Conservation (phyloP, 1,139 yeast species). For the Geotrichum citri-aurantii region DNA sequence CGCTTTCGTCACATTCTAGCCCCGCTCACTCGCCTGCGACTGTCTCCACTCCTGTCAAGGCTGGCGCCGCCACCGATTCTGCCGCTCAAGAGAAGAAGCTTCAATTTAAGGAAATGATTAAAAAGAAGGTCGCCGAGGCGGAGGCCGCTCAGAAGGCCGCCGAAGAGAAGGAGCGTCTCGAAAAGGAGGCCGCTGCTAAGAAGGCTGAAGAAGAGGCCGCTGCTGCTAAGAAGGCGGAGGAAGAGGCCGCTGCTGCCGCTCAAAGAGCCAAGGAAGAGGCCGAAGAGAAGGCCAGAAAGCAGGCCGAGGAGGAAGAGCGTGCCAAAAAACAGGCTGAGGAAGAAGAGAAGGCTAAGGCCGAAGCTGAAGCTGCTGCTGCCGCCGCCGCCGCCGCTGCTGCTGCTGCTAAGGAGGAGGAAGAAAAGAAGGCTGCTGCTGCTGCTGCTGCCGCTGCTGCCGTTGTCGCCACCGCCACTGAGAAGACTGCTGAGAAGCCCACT, state of each 20-base stretch:
- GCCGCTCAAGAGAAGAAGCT: constrained; percentile 20
- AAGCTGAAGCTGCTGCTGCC: constrained; percentile 17
- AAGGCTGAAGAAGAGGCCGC: constrained; percentile 19
- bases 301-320: constrained; percentile 20
- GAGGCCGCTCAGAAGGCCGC: constrained; percentile 23
- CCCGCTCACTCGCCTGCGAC: constrained; percentile 18
- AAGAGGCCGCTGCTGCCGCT: constrained; percentile 19
- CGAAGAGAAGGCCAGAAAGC: constrained; percentile 22
- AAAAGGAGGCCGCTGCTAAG: constrained; percentile 20
- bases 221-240: constrained; percentile 13
- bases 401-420: constrained; percentile 7
- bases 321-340: constrained; percentile 19
- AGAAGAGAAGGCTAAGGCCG: constrained; percentile 20
- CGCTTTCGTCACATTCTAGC: constrained; percentile 5
- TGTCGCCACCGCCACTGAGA: constrained; percentile 10
- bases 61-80: constrained; percentile 19
- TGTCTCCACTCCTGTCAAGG: constrained; percentile 22
- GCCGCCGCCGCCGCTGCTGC: constrained; percentile 17
- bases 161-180: constrained; percentile 24
- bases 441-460: constrained; percentile 8
- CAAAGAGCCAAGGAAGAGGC: constrained; percentile 23
- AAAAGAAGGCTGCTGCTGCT: constrained; percentile 13
- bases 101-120: constrained; percentile 27
- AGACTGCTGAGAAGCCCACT: constrained; percentile 13
- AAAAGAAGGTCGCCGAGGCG: constrained; percentile 22